Percentiles rank a stretch among this genome's conserved stretches.
Conservation (phyloP, 768 basidiomycete species). For the Sporobolomyces phaffii region DNA sequence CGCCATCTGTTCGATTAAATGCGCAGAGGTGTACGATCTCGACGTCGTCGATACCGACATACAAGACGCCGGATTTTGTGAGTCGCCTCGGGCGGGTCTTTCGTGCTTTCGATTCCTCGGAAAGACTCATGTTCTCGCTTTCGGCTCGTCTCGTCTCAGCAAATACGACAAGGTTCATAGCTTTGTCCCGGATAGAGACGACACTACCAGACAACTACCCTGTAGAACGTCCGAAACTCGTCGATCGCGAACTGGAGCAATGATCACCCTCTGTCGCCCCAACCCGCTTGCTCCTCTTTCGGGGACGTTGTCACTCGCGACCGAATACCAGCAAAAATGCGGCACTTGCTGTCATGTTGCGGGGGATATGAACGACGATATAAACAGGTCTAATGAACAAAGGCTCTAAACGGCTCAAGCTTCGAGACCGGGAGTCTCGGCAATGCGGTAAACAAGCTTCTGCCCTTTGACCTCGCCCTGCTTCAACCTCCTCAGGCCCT, state of each 20-base stretch:
- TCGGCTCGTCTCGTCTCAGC: too few species aligned
- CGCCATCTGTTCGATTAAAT: conserved; percentile 39
- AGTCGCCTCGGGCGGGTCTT: neutral
- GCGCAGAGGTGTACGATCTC: conserved; percentile 39
- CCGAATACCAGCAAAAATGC: neutral
- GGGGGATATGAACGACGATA: too few species aligned
- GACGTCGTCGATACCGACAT: conserved; percentile 37
- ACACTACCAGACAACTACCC: conserved; percentile 6
- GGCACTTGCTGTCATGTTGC: too few species aligned
- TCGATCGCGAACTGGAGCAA: neutral
- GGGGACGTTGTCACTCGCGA: too few species aligned
- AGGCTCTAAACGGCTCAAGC: neutral
- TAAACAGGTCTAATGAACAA: neutral
- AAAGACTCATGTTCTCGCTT: neutral
- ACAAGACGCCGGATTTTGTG: conserved; percentile 37
- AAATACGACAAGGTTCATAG: conserved; percentile 36
- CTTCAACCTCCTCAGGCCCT: conserved; percentile 39
- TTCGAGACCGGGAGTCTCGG: conserved; percentile 34
- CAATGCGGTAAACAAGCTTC: conserved; percentile 42
- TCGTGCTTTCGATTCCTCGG: neutral
- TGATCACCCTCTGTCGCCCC: too few species aligned
- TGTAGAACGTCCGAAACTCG: neutral
- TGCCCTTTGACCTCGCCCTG: conserved; percentile 37
- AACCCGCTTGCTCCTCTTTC: too few species aligned
- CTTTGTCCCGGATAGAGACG: neutral